These are phyloP conservation scores for Ceratorhiza oryzae-sativae DNA, from an alignment of 1,284 basidiomycete genomes.

Conservation along the genomic window DNA sequence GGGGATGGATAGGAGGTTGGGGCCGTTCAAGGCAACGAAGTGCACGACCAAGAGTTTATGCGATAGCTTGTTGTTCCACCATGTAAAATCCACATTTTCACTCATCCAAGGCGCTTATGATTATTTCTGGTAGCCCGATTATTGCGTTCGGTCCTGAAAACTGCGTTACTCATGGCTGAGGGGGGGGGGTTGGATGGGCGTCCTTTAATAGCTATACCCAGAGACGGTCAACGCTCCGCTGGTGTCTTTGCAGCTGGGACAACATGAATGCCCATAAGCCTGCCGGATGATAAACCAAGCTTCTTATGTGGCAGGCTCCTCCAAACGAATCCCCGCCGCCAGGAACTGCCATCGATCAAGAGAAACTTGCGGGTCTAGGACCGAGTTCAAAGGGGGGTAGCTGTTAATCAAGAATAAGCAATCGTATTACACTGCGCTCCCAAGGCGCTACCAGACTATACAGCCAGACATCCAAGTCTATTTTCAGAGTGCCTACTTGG, in stretches of 20 bases:
- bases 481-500: conserved; percentile 63
- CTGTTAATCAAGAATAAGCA: conserved; percentile 47
- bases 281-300: no score
- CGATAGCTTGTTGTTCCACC: background rate
- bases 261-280: no score
- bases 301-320: no score
- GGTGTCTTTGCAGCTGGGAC: conserved; percentile 20
- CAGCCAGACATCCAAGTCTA: conserved; percentile 33
- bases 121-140: background rate
- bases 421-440: conserved; percentile 37
- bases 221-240: conserved; percentile 8
- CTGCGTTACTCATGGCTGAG: conserved; percentile 17
- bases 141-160: conserved; percentile 24
- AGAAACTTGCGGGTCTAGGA: background rate
- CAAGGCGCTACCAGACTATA: conserved; percentile 31
- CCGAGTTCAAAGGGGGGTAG: background rate
- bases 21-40: background rate
- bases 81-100: background rate
- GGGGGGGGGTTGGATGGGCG: conserved; percentile 12
- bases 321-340: no score
- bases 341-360: no score
- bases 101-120: background rate
- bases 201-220: background rate
- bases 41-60: conserved; percentile 17
- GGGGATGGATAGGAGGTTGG: conserved; percentile 17